phyloP scores from a whole-genome alignment of 2,329 filamentous ascomycete species.

The Venturia carpophila region DNA sequence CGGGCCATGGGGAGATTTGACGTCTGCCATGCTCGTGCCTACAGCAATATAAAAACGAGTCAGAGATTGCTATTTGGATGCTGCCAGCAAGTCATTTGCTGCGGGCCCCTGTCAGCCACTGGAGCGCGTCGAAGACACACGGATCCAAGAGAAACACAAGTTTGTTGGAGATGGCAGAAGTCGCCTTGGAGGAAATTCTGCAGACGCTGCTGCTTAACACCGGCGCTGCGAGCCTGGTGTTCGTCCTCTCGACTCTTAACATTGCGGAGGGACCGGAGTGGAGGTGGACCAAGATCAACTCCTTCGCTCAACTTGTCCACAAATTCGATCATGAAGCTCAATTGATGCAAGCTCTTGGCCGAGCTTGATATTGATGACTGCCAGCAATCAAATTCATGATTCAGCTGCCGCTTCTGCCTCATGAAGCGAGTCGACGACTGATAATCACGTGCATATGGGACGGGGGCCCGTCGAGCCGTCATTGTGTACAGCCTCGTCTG shows the following conservation, averaged over 20 bases:
- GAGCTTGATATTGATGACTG: neutral
- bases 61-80: neutral
- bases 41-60: slow-evolving; percentile 4
- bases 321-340: neutral
- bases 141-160: neutral
- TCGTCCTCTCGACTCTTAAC: neutral
- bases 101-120: neutral
- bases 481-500: no score
- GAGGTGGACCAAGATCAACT: slow-evolving; percentile 10
- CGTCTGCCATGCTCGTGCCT: slow-evolving; percentile 4
- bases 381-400: slow-evolving; percentile 13
- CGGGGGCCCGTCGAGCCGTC: no score
- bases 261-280: slow-evolving; percentile 4
- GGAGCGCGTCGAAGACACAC: neutral
- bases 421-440: slow-evolving; percentile 27
- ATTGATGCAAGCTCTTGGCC: neutral
- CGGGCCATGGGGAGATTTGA: neutral
- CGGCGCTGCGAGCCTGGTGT: neutral
- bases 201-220: neutral
- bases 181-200: neutral
- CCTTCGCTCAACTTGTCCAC: neutral
- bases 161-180: neutral
- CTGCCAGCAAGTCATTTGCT: neutral
- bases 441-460: slow-evolving; percentile 12
- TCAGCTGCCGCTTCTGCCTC: slow-evolving; percentile 20